Evolutionary conservation across 768 basidiomycete genomes (phyloP).

Genomic region (Serendipita sp.): DNA sequence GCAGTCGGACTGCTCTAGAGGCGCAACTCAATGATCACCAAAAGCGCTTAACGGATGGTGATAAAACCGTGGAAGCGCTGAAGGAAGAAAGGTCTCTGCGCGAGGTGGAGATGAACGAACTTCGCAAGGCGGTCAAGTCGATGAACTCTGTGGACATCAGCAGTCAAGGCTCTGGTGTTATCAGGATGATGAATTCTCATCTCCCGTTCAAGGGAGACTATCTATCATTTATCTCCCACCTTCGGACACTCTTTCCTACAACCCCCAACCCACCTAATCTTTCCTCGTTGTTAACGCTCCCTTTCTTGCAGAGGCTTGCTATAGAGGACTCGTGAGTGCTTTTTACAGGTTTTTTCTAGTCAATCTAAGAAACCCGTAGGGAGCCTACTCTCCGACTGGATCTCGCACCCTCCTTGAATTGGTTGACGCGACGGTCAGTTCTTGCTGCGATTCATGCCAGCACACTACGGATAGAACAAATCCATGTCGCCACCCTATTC

Average conservation of each 20-base stretch:
- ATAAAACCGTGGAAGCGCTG: slow-evolving; percentile 63
- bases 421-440: slow-evolving; percentile 79
- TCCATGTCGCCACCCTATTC: slow-evolving; percentile 43
- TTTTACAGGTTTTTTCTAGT: too few relatives aligned
- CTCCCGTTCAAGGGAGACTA: slow-evolving; percentile 61
- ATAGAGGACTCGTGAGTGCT: slow-evolving; percentile 65
- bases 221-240: slow-evolving; percentile 54
- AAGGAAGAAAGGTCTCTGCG: slow-evolving; percentile 49
- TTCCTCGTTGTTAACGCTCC: slow-evolving; percentile 54
- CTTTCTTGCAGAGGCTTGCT: slow-evolving; percentile 60
- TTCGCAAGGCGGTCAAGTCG: slow-evolving; percentile 17
- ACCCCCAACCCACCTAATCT: slow-evolving; percentile 49
- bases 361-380: slow-evolving; percentile 24
- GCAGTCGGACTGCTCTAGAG: not conserved
- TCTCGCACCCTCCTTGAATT: slow-evolving; percentile 83
- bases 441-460: slow-evolving; percentile 72
- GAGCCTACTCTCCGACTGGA: slow-evolving; percentile 89
- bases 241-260: slow-evolving; percentile 51
- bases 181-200: slow-evolving; percentile 49
- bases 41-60: slow-evolving; percentile 58
- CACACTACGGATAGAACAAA: slow-evolving; percentile 77
- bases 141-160: not conserved
- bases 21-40: slow-evolving; percentile 32
- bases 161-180: slow-evolving; percentile 14
- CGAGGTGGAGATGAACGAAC: slow-evolving; percentile 35